These are phyloP conservation scores for Saksenaea oblongispora DNA, from an alignment of 371 early-diverging fungal genomes.

Conservation along the genomic window DNA sequence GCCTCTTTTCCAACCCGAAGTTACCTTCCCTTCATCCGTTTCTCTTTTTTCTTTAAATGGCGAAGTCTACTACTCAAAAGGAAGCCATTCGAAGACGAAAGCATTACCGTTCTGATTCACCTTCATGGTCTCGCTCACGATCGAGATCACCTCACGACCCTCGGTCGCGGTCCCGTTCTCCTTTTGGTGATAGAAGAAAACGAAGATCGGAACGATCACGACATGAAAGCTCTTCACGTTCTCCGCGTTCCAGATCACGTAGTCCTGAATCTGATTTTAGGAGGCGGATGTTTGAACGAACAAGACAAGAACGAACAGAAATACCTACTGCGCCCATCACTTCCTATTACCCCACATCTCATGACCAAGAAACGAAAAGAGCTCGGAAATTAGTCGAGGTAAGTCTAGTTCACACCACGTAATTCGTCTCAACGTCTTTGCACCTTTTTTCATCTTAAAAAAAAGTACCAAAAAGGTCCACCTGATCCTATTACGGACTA, in stretches of 20 bases:
- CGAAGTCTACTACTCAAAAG: neutral
- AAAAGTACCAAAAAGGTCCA: constrained; percentile 2
- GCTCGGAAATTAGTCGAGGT: neutral
- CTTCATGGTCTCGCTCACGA: neutral
- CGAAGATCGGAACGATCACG: neutral
- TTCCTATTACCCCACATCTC: neutral
- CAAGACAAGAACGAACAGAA: neutral
- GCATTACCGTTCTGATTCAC: neutral
- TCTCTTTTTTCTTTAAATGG: neutral
- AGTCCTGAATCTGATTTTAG: neutral
- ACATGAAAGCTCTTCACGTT: neutral
- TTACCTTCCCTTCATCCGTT: neutral
- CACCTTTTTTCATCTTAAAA: neutral
- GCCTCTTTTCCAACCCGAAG: neutral
- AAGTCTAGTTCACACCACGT: neutral
- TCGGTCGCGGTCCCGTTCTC: neutral
- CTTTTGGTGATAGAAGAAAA: neutral
- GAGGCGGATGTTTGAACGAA: neutral
- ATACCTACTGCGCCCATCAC: neutral
- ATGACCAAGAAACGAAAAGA: constrained; percentile 3
- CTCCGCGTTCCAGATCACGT: constrained; percentile 1
- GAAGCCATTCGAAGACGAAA: neutral
- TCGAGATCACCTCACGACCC: neutral
- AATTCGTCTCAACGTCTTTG: neutral
- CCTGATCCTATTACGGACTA: neutral